Evolutionary conservation across 1,284 basidiomycete species (phyloP).

Genomic region (Apiotrichum siamense): DNA sequence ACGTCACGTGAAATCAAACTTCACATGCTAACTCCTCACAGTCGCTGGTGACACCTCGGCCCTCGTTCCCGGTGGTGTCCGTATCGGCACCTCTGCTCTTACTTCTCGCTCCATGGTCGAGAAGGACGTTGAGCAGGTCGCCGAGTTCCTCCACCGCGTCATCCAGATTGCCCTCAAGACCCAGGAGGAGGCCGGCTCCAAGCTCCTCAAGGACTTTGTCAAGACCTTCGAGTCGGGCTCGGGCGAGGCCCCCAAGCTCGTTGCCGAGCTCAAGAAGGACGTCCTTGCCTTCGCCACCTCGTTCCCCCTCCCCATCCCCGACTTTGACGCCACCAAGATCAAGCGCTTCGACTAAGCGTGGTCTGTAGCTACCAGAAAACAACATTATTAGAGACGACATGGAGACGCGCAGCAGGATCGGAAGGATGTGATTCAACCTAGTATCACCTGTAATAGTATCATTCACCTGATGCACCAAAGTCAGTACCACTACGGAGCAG

Average conservation of each 20-base stretch:
- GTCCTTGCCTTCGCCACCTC: constrained; percentile 56
- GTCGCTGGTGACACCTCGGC: constrained; percentile 56
- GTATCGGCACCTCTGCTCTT: constrained; percentile 88
- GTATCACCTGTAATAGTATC: constrained; percentile 18
- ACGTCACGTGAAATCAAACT: too few relatives aligned
- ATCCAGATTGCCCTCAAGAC: constrained; percentile 79
- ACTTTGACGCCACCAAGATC: constrained; percentile 51
- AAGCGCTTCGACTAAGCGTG: constrained; percentile 17
- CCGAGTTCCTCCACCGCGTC: constrained; percentile 83
- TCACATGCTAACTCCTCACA: too few relatives aligned
- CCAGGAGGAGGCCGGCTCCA: constrained; percentile 91
- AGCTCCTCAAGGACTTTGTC: constrained; percentile 94
- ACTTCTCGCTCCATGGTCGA: constrained; percentile 93
- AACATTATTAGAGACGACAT: neutral
- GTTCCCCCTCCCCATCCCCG: constrained; percentile 89
- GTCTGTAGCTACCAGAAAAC: neutral
- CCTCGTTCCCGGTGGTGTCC: constrained; percentile 93
- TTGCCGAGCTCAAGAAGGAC: constrained; percentile 32
- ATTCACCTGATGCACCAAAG: constrained; percentile 19
- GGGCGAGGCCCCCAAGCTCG: constrained; percentile 59
- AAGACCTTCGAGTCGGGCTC: constrained; percentile 67
- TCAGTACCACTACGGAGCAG: too few relatives aligned
- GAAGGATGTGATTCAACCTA: constrained; percentile 11
- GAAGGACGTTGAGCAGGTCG: constrained; percentile 72
- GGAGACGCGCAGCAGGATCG: neutral